Percentiles rank a stretch among this genome's conserved stretches.
phyloP scores from a whole-genome alignment of 2,329 filamentous ascomycete species.

The Fusarium anguioides region DNA sequence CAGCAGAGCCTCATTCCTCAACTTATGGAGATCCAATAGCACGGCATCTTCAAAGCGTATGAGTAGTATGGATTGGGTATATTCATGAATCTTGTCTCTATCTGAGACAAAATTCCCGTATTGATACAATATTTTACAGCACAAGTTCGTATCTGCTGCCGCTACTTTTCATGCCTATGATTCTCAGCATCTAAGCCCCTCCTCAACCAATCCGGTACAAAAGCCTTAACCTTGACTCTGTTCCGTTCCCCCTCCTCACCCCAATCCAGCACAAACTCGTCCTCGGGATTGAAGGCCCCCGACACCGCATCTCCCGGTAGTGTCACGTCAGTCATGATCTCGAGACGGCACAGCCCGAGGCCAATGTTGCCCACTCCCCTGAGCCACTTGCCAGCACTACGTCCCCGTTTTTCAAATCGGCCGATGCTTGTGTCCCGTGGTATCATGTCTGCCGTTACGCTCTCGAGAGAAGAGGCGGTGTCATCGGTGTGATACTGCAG shows the following conservation, averaged over 20 bases:
- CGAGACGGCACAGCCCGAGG: slow-evolving; percentile 85
- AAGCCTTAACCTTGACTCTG: slow-evolving; percentile 74
- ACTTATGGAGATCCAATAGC: not conserved
- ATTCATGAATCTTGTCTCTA: slow-evolving; percentile 24
- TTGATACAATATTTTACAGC: slow-evolving; percentile 29
- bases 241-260: slow-evolving; percentile 54
- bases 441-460: slow-evolving; percentile 51
- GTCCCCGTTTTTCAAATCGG: slow-evolving; percentile 66
- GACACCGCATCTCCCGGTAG: slow-evolving; percentile 75
- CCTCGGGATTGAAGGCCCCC: slow-evolving; percentile 69
- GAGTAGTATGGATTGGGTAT: not conserved
- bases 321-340: slow-evolving; percentile 86
- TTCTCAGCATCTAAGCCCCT: slow-evolving; percentile 50
- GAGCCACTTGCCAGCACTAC: slow-evolving; percentile 85
- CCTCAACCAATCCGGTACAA: slow-evolving; percentile 82
- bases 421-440: slow-evolving; percentile 62
- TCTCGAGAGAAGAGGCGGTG: slow-evolving; percentile 40
- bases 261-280: slow-evolving; percentile 71
- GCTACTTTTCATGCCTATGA: slow-evolving; percentile 31
- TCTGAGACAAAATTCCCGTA: not conserved
- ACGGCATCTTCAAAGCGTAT: too few species aligned
- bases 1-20: not conserved
- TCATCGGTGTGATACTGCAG: slow-evolving; percentile 60
- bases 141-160: not conserved
- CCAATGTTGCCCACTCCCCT: slow-evolving; percentile 85